Conservation (phyloP, 2,329 filamentous ascomycete species). For the Apiospora phragmitis region DNA sequence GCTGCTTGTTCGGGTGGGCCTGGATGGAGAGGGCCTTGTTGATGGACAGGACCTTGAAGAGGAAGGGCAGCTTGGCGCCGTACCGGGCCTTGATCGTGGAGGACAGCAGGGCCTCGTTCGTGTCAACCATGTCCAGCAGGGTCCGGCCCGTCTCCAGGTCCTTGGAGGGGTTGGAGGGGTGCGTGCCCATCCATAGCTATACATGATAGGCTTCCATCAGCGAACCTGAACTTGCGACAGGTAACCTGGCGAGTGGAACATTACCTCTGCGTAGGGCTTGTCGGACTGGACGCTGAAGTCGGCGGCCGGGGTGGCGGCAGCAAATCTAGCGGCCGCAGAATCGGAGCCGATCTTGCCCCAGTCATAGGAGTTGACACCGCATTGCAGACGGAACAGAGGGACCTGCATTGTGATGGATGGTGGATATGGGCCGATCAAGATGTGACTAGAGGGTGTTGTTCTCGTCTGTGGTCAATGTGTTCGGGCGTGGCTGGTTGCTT, state of each 20-base stretch:
- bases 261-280: conserved; percentile 91
- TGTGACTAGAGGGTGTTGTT: not conserved
- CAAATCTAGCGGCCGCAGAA: conserved; percentile 87
- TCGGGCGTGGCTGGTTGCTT: not conserved
- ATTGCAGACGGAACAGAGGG: conserved; percentile 81
- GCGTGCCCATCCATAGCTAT: conserved; percentile 98
- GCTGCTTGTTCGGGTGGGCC: conserved; percentile 93
- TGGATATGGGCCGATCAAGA: not conserved
- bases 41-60: conserved; percentile 97
- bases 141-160: conserved; percentile 82
- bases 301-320: conserved; percentile 75
- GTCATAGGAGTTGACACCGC: conserved; percentile 97
- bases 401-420: conserved; percentile 56
- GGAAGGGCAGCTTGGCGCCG: conserved; percentile 82
- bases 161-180: conserved; percentile 92
- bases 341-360: conserved; percentile 93
- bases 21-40: conserved; percentile 96
- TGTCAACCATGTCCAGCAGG: conserved; percentile 82
- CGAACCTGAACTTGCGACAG: not conserved
- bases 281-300: conserved; percentile 79
- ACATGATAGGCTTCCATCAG: not conserved
- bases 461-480: not conserved
- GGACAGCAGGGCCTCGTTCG: conserved; percentile 83
- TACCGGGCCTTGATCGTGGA: conserved; percentile 72
- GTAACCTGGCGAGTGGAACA: conserved; percentile 15